Evolutionary conservation across 352 stramenopile species (phyloP), one percentile per base, ranked within the genome.

Genomic region (Phytophthora palmivora): DNA sequence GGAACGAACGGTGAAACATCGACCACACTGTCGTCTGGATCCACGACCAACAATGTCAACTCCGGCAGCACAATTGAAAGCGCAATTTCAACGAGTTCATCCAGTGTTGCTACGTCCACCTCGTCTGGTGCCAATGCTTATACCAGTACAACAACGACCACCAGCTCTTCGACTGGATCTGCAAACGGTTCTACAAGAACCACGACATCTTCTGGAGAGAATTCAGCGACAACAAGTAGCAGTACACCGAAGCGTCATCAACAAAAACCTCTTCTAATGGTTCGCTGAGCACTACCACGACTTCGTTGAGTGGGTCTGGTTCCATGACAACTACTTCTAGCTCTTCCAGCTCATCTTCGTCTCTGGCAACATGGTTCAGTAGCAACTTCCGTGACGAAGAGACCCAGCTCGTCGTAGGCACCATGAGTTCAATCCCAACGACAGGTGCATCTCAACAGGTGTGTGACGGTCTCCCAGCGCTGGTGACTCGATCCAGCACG

Each of bases 321-420:
- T 52, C 44, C 19, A 22, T 15, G 12, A n/a, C 56, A 26, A 26
- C 39, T 15, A 49, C 53, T 14, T 51, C 37, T 11, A 50, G 18
- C 24, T 28, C 24, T 22, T 60, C 42, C 12, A 64, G 19, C 16
- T 67, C 66, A 1, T 59, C 51, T 11, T 52, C 45, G 1, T 63
- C 52, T n/a, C 43, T 80, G 18, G 24, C 22, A 37, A 74, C 39
- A 3, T 77, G 67, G 72, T 79, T 79, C 37, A 65, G 22, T 3
- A 51, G 8, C 34, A 82, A 53, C 14, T 61, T 79, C 22, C 51
- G 41, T 19, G 45, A 73, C 14, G 53, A 76, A 10, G 74, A 82
- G 19, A 82, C 74, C 2, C 70, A 78, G 32, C 63, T 82, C 11
- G 48, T 78, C 18, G 57, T 70, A 4, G 63, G 71, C 11, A 14